A percentile compares a stretch with the other conserved stretches of the same genome.
These are phyloP conservation scores for Draba incana DNA, from an alignment of 345 rosid species.

Conservation along the genomic window DNA sequence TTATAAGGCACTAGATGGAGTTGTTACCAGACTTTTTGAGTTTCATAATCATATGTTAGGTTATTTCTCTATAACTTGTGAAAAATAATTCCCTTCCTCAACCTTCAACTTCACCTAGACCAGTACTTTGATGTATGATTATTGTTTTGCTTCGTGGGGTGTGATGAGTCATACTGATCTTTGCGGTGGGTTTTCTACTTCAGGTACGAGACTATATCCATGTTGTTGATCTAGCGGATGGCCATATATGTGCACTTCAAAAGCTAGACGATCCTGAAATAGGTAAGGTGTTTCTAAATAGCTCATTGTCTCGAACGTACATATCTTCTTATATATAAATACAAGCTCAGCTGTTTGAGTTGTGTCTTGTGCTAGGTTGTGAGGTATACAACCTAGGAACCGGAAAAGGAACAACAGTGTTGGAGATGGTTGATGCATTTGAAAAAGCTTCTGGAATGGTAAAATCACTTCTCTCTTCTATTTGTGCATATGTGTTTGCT, in stretches of 20 bases:
- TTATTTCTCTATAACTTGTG: too few relatives aligned
- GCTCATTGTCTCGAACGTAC: not conserved
- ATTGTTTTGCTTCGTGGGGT: not conserved
- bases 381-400: conserved; percentile 96
- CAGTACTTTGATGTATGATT: conserved; percentile 9
- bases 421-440: conserved; percentile 95
- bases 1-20: conserved; percentile 2
- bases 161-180: conserved; percentile 21
- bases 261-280: conserved; percentile 71
- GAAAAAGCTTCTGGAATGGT: conserved; percentile 97
- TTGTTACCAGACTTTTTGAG: conserved; percentile 9
- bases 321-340: not conserved
- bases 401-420: conserved; percentile 93
- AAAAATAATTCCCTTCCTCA: not conserved
- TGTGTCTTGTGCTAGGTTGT: conserved; percentile 58
- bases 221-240: conserved; percentile 91
- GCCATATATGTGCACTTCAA: conserved; percentile 82
- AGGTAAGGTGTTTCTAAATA: conserved; percentile 47
- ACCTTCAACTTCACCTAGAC: not conserved
- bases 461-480: conserved; percentile 11
- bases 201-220: conserved; percentile 99
- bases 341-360: conserved; percentile 5
- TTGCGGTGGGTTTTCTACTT: not conserved
- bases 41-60: too few relatives aligned
- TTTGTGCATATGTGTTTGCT: not conserved